Conservation (phyloP, 2,329 filamentous ascomycete species). For the Cladosporium halotolerans region DNA sequence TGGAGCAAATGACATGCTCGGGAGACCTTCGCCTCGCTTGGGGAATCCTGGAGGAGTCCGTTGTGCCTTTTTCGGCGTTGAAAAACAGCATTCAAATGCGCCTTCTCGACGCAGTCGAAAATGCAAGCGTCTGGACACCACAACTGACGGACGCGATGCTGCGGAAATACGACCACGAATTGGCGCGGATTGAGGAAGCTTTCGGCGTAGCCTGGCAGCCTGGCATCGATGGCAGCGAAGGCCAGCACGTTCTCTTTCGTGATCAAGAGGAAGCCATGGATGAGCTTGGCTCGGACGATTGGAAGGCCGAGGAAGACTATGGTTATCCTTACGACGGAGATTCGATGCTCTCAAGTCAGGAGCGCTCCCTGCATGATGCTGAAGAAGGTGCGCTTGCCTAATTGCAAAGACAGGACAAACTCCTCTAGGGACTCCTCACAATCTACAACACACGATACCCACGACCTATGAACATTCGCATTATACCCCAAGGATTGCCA, state of each 20-base stretch:
- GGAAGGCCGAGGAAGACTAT: constrained; percentile 21
- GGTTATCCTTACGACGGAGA: constrained; percentile 25
- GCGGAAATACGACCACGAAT: constrained; percentile 25
- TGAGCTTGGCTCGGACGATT: constrained; percentile 19
- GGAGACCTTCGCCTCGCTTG: constrained; percentile 28
- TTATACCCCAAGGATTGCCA: too few relatives aligned
- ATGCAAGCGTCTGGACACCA: constrained; percentile 22
- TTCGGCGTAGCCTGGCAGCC: constrained; percentile 27
- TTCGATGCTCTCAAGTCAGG: constrained; percentile 11
- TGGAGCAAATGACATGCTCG: constrained; percentile 28
- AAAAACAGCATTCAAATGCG: constrained; percentile 16
- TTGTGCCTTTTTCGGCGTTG: constrained; percentile 18
- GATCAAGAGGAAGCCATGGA: constrained; percentile 27
- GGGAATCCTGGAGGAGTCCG: constrained; percentile 23
- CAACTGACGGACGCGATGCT: constrained; percentile 22
- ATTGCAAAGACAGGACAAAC: too few relatives aligned
- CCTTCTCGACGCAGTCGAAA: constrained; percentile 25
- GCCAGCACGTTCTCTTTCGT: constrained; percentile 20
- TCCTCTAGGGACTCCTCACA: not conserved
- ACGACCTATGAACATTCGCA: not conserved
- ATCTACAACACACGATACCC: not conserved
- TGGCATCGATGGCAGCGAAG: constrained; percentile 13
- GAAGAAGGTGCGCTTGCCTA: constrained; percentile 10
- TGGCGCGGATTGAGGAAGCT: constrained; percentile 26
- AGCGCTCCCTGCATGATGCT: constrained; percentile 21